Evolutionary conservation across 2,329 filamentous ascomycete genomes (phyloP), one percentile per base, ranked within the genome.

Genomic region (Phoma sp.): DNA sequence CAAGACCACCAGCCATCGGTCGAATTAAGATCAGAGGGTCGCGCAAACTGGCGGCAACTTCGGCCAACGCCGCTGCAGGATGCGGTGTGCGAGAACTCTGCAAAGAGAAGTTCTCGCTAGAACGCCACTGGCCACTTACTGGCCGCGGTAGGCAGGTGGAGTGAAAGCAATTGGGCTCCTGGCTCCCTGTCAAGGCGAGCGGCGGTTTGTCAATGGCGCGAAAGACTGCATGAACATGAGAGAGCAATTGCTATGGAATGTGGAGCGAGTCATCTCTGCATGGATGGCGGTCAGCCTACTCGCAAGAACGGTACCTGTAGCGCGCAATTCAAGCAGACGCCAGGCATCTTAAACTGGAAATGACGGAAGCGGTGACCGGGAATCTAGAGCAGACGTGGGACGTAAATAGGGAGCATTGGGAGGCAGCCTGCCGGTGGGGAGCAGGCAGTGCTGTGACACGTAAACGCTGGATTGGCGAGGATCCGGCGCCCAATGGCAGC

Each of bases 1-100:
- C 71, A 71, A 69, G 71, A 72, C 68, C 61, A 54, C 38, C 29
- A 45, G 29, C 42, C 51, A 56, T 57, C 43, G 40, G 57, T 56
- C 53, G 54, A 60, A 62, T 60, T 57, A 47, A 55, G 32, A 49
- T 29, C 51, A 45, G 40, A 54, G 28, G 23, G 45, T 42, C 29
- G 45, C 40, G 51, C 51, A 49, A 25, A 23, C 33, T 62, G 68
- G 66, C 59, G 60, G 65, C 57, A 64, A 65, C 54, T 57, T 68
- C 62, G 63, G 60, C 51, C 59, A 57, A 45, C 52, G 53, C 54
- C 54, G 53, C 43, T 53, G 46, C 42, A 29, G 42, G 57, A 52
- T 25, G 34, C 40, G 37, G 62, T 47, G 53, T 40, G 49, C 36
- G 46, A 48, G 43, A 49, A 34, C 34, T 57, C 43, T 57, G 53